These are phyloP conservation scores for Dioscorea zingiberensis DNA, from an alignment of 106 monocot genomes.

Conservation along the genomic window DNA sequence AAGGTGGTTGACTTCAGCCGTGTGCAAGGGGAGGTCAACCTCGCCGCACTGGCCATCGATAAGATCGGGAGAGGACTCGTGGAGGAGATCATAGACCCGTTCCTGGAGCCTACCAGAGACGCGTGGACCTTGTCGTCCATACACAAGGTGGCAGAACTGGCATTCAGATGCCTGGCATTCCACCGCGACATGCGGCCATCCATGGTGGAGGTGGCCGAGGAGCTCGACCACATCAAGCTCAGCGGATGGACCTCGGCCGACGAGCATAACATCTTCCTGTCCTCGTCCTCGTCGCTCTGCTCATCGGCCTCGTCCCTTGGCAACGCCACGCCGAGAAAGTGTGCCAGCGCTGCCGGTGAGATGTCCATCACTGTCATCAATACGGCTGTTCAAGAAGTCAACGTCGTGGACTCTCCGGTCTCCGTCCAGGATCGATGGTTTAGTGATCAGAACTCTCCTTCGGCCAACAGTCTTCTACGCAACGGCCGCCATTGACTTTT, in stretches of 20 bases:
- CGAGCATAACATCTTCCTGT: conserved; percentile 21
- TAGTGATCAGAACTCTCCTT: conserved; percentile 57
- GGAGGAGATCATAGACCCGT: conserved; percentile 64
- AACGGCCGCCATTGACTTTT: conserved; percentile 4
- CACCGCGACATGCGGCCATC: conserved; percentile 77
- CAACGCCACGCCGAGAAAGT: conserved; percentile 6
- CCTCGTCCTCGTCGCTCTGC: conserved; percentile 23
- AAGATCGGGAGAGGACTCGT: conserved; percentile 55
- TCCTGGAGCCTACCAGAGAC: conserved; percentile 36
- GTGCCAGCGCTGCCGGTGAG: conserved; percentile 3
- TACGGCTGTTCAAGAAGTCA: background rate
- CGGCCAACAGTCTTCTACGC: conserved; percentile 47
- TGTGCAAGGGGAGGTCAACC: conserved; percentile 43
- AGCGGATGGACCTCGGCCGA: conserved; percentile 33
- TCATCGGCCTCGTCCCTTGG: conserved; percentile 20
- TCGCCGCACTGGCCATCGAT: conserved; percentile 56
- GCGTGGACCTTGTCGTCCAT: conserved; percentile 62
- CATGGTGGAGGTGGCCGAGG: conserved; percentile 69
- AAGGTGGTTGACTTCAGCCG: conserved; percentile 69
- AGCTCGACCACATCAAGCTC: conserved; percentile 66
- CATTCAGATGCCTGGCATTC: conserved; percentile 72
- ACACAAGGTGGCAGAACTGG: conserved; percentile 75
- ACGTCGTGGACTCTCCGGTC: conserved; percentile 34
- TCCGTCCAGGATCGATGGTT: conserved; percentile 68
- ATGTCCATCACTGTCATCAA: conserved; percentile 1